Percentiles rank a stretch among this genome's conserved stretches.
Conservation (phyloP, 1,284 basidiomycete genomes). For the Apiotrichum sp. region DNA sequence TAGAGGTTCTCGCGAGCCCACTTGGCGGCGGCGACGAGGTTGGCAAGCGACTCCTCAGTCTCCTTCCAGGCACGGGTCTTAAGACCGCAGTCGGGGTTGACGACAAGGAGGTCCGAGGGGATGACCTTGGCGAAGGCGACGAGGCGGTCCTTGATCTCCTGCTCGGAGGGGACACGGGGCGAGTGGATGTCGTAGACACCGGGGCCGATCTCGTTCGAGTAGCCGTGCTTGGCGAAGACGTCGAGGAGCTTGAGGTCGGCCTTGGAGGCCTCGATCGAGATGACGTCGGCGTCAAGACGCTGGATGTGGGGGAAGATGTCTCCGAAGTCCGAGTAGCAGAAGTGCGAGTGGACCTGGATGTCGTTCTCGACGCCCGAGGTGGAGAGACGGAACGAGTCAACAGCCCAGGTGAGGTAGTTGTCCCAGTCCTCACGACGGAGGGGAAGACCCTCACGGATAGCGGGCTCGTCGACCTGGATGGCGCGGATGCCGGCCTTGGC, state of each 20-base stretch:
- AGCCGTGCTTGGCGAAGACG: constrained; percentile 92
- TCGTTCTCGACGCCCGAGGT: constrained; percentile 88
- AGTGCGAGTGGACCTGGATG: constrained; percentile 95
- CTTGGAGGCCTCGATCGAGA: constrained; percentile 98
- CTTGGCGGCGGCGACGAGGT: constrained; percentile 80
- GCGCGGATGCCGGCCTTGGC: constrained; percentile 96
- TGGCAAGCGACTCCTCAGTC: constrained; percentile 77
- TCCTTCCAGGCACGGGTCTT: constrained; percentile 97
- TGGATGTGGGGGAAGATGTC: constrained; percentile 98
- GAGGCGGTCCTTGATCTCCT: constrained; percentile 94
- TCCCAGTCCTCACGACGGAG: constrained; percentile 93
- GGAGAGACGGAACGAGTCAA: constrained; percentile 93
- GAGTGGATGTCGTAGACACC: constrained; percentile 99
- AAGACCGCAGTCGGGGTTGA: constrained; percentile 78
- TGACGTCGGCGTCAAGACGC: constrained; percentile 96
- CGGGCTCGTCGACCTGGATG: constrained; percentile 98
- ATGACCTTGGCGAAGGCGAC: constrained; percentile 75
- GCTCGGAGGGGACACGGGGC: constrained; percentile 86
- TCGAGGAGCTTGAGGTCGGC: constrained; percentile 94
- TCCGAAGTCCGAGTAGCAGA: constrained; percentile 69
- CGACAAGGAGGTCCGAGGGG: constrained; percentile 67
- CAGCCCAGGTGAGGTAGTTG: constrained; percentile 90
- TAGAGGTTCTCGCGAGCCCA: constrained; percentile 80
- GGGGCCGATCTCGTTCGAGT: constrained; percentile 97
- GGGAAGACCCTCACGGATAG: constrained; percentile 97